Conservation (phyloP, 2,329 filamentous ascomycete species). For the Trichoderma simmonsii region DNA sequence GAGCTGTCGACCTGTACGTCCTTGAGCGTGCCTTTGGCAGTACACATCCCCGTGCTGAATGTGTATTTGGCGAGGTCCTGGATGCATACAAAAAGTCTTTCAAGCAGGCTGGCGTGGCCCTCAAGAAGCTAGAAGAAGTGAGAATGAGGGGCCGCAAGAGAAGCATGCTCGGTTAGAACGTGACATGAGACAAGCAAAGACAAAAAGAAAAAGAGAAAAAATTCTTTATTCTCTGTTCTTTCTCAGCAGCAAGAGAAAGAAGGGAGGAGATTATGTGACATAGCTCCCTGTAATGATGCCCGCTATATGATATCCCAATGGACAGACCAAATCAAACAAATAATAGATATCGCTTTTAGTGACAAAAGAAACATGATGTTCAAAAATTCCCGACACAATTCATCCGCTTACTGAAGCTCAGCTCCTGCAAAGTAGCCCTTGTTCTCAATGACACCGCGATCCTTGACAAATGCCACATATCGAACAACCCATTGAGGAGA, state of each 20-base stretch:
- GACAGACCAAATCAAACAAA: slow-evolving; percentile 11
- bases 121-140: slow-evolving; percentile 87
- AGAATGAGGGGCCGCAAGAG: slow-evolving; percentile 91
- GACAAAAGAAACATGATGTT: not conserved
- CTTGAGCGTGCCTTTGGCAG: slow-evolving; percentile 91
- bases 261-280: not conserved
- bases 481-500: slow-evolving; percentile 93
- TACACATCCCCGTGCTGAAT: slow-evolving; percentile 84
- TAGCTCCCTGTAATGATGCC: slow-evolving; percentile 28
- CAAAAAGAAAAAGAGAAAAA: not conserved
- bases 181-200: not conserved
- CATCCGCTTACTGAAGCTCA: slow-evolving; percentile 47
- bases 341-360: slow-evolving; percentile 8
- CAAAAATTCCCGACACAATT: not conserved
- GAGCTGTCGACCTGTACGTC: slow-evolving; percentile 94
- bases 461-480: slow-evolving; percentile 91
- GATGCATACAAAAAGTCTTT: slow-evolving; percentile 70
- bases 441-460: slow-evolving; percentile 94
- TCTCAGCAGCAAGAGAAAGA: not conserved
- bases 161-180: slow-evolving; percentile 80
- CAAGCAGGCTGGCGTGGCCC: slow-evolving; percentile 68
- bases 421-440: slow-evolving; percentile 96
- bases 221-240: not conserved
- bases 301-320: slow-evolving; percentile 30
- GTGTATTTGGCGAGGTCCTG: slow-evolving; percentile 70